Evolutionary conservation across 129 eudicot genomes (phyloP).

Genomic region (Tagetes patula): DNA sequence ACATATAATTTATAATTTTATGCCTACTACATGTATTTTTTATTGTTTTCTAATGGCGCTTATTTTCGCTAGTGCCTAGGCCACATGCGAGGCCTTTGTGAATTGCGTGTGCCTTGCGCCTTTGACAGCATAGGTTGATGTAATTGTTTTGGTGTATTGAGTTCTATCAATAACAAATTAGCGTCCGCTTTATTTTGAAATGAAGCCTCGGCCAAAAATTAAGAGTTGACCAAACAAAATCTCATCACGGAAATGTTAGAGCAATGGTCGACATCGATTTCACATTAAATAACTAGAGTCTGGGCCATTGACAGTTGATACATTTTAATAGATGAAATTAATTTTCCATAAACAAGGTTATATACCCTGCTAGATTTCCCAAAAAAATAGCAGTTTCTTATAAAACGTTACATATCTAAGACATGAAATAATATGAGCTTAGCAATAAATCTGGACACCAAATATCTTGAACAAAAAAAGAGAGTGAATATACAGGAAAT

Average conservation of each 20-base stretch:
- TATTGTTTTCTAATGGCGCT: too few relatives aligned
- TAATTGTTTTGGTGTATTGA: too few relatives aligned
- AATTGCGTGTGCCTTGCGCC: too few relatives aligned
- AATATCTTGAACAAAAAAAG: neutral
- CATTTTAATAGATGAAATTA: neutral
- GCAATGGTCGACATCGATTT: neutral
- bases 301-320: neutral
- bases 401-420: neutral
- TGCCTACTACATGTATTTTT: too few relatives aligned
- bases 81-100: too few relatives aligned
- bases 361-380: neutral
- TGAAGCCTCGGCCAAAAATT: too few relatives aligned
- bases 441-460: neutral
- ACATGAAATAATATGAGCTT: neutral
- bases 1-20: too few relatives aligned
- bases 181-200: too few relatives aligned
- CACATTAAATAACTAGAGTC: neutral
- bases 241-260: slow-evolving; percentile 6
- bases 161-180: too few relatives aligned
- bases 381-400: neutral
- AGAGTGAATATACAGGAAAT: slow-evolving; percentile 8
- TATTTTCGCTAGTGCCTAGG: too few relatives aligned
- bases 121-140: too few relatives aligned
- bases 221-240: slow-evolving; percentile 20
- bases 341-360: neutral